Base-by-base conservation (phyloP, 352 stramenopile species). In the Phytophthora fragariae region DNA sequence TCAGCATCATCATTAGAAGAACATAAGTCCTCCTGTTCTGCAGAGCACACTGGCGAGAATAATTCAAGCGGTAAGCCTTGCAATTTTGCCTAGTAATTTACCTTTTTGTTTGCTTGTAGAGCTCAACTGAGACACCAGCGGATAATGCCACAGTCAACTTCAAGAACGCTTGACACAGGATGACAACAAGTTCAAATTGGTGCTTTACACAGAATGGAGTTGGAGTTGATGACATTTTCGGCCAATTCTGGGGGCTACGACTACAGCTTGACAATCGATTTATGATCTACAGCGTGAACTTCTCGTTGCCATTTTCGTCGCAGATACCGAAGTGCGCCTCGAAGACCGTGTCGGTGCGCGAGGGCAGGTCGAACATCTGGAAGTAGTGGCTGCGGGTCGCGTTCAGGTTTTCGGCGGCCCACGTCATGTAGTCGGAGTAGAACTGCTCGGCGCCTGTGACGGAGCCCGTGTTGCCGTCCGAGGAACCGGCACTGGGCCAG, bases 341-440 rank as follows among this genome's bases (percentile, higher is more conserved):
- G 33, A 85, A 90, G 44, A 61, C 58, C 7, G 63, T 74, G 44
- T 81, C 72, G n/a, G 74, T 80, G 68, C 75, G 76, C 41, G 77
- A 80, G n/a, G 81, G 65, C 59, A 86, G 74, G 67, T 90, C 83
- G 63, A 84, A 85, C 73, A 88, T 87, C 50, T 89, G 81, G 76
- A 89, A 91, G 78, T 89, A 91, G 70, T 81, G 86, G 12, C 70
- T 76, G 59, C 73, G 73, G 10, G 62, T 73, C 44, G 70, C 70
- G 54, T 77, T 69, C 58, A 88, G 65, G 59, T 79, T 79, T 19
- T 46, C 47, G 8, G 46, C 64, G 11, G 57, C 62, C 80, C 82
- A 88, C 35, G 55, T 64, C 44, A 61, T 71, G 70, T 78, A 88
- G 72, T 74, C 69, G 4, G 72, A 54, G 62, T 75, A 90, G 70